phyloP scores from a whole-genome alignment of 2,329 filamentous ascomycete genomes.

The Tolypocladium ophioglossoides region DNA sequence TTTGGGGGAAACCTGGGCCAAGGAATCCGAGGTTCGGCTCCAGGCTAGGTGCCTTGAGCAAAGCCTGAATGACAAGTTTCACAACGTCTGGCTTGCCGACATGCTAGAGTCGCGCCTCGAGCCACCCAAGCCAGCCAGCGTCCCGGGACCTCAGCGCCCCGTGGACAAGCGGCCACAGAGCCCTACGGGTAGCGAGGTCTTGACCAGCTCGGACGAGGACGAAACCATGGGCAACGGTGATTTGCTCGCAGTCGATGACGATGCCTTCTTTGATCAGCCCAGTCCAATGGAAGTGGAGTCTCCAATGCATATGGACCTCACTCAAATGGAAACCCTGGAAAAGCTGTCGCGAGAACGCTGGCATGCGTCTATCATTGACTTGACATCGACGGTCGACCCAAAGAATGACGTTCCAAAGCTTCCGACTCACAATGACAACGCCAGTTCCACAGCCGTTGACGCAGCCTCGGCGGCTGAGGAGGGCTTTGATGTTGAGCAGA shows the following conservation, averaged over 20 bases:
- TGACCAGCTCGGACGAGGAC: slow-evolving; percentile 32
- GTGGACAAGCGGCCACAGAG: background rate
- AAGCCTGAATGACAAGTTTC: slow-evolving; percentile 51
- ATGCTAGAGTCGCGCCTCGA: slow-evolving; percentile 30
- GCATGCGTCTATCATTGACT: slow-evolving; percentile 11
- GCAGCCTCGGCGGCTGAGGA: background rate
- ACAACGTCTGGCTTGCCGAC: slow-evolving; percentile 38
- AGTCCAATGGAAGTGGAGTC: slow-evolving; percentile 11
- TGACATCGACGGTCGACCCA: slow-evolving; percentile 13
- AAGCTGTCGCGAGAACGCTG: background rate
- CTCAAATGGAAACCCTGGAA: slow-evolving; percentile 13
- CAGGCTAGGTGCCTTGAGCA: slow-evolving; percentile 51
- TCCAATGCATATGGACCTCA: slow-evolving; percentile 17
- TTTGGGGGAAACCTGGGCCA: slow-evolving; percentile 38
- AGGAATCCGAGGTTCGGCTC: slow-evolving; percentile 36
- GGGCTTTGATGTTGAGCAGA: slow-evolving; percentile 5
- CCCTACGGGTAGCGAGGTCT: slow-evolving; percentile 32
- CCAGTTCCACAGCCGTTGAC: background rate
- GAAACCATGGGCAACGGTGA: slow-evolving; percentile 5
- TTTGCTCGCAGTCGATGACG: background rate
- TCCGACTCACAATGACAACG: background rate
- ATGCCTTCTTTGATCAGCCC: background rate
- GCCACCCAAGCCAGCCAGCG: slow-evolving; percentile 23
- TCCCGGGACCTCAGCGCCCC: slow-evolving; percentile 10
- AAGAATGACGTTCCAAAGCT: background rate